Evolutionary conservation across 805 yeast genomes (phyloP).

Genomic region (Hanseniaspora valbyensis): DNA sequence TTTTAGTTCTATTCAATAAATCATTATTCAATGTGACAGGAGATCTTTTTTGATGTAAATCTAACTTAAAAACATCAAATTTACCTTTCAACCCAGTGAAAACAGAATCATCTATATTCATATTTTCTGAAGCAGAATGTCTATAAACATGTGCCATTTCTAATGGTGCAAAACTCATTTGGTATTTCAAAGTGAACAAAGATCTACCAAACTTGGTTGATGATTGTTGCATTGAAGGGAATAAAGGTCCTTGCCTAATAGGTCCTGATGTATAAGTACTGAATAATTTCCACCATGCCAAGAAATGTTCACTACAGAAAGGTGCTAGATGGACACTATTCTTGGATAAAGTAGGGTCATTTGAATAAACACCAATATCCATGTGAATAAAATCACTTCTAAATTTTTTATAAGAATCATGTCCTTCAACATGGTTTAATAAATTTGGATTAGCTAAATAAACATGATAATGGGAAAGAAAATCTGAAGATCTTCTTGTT

Average conservation of each 20-base stretch:
- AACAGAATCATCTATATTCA: conserved; percentile 3
- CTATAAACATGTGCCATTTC: conserved; percentile 62
- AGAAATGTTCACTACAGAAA: conserved; percentile 52
- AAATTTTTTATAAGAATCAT: conserved; percentile 52
- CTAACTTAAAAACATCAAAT: conserved; percentile 42
- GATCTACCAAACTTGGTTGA: conserved; percentile 54
- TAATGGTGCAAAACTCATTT: conserved; percentile 53
- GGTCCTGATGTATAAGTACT: conserved; percentile 70
- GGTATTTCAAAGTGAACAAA: conserved; percentile 63
- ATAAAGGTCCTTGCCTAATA: conserved; percentile 57
- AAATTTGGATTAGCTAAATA: conserved; percentile 46
- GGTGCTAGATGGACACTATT: conserved; percentile 70
- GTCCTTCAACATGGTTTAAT: conserved; percentile 31
- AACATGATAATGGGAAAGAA: conserved; percentile 55
- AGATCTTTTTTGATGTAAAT: conserved; percentile 47
- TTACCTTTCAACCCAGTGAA: conserved; percentile 57
- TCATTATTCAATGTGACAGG: conserved; percentile 35
- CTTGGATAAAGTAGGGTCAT: conserved; percentile 32
- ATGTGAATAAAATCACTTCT: conserved; percentile 55
- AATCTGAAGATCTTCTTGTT: conserved; percentile 37
- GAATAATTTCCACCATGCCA: conserved; percentile 73
- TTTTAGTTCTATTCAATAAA: conserved; percentile 35
- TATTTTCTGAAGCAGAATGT: conserved; percentile 27
- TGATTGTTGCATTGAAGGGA: conserved; percentile 39
- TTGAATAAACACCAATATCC: conserved; percentile 33